phyloP scores from a whole-genome alignment of 345 rosid species.

The Isatis tinctoria region DNA sequence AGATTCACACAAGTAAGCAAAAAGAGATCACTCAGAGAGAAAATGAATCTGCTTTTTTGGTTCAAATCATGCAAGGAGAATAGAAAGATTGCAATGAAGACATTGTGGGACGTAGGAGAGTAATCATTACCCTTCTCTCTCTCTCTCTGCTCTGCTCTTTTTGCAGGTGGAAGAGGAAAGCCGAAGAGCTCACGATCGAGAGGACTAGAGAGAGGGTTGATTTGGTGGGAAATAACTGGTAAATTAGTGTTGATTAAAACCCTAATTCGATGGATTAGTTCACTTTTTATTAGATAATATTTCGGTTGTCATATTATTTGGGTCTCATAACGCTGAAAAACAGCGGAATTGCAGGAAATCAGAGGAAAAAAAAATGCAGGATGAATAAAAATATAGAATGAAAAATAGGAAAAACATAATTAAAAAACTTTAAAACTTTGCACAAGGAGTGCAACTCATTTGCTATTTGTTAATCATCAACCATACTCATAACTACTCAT shows the following conservation, averaged over 20 bases:
- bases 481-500: background rate
- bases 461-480: background rate
- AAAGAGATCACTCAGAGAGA: background rate
- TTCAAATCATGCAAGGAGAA: constrained; percentile 6
- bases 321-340: background rate
- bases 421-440: background rate
- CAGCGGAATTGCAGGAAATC: background rate
- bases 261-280: background rate
- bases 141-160: background rate
- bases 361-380: background rate
- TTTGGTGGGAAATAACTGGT: constrained; percentile 38
- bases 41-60: background rate
- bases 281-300: background rate
- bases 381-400: background rate
- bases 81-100: constrained; percentile 35
- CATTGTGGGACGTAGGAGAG: constrained; percentile 37
- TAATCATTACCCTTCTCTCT: constrained; percentile 32
- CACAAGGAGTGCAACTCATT: background rate
- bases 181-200: background rate
- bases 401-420: background rate
- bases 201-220: background rate
- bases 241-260: background rate
- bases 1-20: background rate
- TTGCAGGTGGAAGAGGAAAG: constrained; percentile 30
- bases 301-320: background rate